phyloP scores from a whole-genome alignment of 2,329 filamentous ascomycete genomes.

The Pseudogymnoascus sp. region DNA sequence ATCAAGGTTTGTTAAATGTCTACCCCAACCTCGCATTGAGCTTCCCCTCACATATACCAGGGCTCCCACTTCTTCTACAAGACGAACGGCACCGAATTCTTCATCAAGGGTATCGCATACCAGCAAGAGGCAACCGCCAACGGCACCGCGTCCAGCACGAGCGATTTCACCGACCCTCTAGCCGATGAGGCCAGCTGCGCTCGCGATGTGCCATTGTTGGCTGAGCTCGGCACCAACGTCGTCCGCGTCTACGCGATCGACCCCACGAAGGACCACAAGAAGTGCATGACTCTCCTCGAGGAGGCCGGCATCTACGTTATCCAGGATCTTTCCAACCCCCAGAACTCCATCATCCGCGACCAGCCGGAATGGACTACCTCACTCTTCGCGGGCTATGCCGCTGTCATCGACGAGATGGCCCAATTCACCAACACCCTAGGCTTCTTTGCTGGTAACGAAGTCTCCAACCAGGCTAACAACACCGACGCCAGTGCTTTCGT shows the following conservation, averaged over 20 bases:
- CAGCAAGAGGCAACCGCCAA: conserved; percentile 67
- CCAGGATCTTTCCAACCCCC: conserved; percentile 79
- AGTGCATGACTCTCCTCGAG: conserved; percentile 77
- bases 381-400: conserved; percentile 73
- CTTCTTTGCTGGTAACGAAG: conserved; percentile 98
- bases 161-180: conserved; percentile 74
- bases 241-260: conserved; percentile 95
- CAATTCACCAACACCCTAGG: conserved; percentile 88
- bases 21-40: background rate
- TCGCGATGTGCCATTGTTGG: conserved; percentile 77
- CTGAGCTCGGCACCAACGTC: conserved; percentile 76
- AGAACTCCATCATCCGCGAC: conserved; percentile 76
- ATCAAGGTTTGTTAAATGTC: conserved; percentile 31
- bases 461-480: conserved; percentile 83
- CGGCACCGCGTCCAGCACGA: conserved; percentile 37
- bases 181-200: conserved; percentile 63
- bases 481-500: conserved; percentile 87
- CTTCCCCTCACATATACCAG: conserved; percentile 16
- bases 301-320: conserved; percentile 92
- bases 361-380: conserved; percentile 70
- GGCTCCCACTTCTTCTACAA: conserved; percentile 37
- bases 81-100: conserved; percentile 67
- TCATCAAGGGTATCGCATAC: conserved; percentile 90
- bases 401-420: conserved; percentile 72
- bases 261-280: conserved; percentile 66